Evolutionary conservation across 1,284 basidiomycete genomes (phyloP).

Genomic region (Bothia castanella): DNA sequence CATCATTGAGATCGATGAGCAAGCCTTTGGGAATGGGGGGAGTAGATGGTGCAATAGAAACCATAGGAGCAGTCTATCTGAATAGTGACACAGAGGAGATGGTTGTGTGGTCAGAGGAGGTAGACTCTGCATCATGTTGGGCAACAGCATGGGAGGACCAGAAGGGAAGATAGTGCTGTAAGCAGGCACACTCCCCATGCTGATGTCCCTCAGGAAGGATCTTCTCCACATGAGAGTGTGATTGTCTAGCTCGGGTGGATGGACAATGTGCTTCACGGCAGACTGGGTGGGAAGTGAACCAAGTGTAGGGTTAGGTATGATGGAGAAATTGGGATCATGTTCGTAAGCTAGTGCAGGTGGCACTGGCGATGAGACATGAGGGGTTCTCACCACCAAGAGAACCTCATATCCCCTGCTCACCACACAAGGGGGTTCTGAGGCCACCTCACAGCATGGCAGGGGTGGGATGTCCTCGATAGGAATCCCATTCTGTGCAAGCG

Average conservation of each 20-base stretch:
- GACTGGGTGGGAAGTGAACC: slow-evolving; percentile 26
- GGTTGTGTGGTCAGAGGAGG: slow-evolving; percentile 17
- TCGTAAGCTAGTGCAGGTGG: slow-evolving; percentile 25
- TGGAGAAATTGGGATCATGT: slow-evolving; percentile 29
- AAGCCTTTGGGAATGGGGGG: slow-evolving; percentile 33
- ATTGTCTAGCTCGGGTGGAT: slow-evolving; percentile 27
- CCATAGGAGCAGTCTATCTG: slow-evolving; percentile 33
- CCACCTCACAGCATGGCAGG: slow-evolving; percentile 20
- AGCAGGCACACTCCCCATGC: slow-evolving; percentile 34
- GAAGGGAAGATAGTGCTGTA: slow-evolving; percentile 34
- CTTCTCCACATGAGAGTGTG: slow-evolving; percentile 29
- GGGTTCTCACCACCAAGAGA: too few relatives aligned
- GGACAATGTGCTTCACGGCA: slow-evolving; percentile 33
- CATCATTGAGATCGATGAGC: slow-evolving; percentile 33
- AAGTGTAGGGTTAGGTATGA: slow-evolving; percentile 21
- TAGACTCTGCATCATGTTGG: slow-evolving; percentile 26
- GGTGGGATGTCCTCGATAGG: slow-evolving; percentile 18
- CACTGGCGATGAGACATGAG: too few relatives aligned
- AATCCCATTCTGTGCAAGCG: slow-evolving; percentile 17
- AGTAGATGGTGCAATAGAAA: slow-evolving; percentile 17
- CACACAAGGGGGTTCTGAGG: slow-evolving; percentile 27
- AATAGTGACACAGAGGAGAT: slow-evolving; percentile 31
- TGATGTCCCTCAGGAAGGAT: slow-evolving; percentile 29
- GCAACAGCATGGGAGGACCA: slow-evolving; percentile 29
- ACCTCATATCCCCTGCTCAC: too few relatives aligned